These are phyloP conservation scores for Edaphochlamys debaryana DNA, from an alignment of 139 green algal genomes.

Conservation along the genomic window DNA sequence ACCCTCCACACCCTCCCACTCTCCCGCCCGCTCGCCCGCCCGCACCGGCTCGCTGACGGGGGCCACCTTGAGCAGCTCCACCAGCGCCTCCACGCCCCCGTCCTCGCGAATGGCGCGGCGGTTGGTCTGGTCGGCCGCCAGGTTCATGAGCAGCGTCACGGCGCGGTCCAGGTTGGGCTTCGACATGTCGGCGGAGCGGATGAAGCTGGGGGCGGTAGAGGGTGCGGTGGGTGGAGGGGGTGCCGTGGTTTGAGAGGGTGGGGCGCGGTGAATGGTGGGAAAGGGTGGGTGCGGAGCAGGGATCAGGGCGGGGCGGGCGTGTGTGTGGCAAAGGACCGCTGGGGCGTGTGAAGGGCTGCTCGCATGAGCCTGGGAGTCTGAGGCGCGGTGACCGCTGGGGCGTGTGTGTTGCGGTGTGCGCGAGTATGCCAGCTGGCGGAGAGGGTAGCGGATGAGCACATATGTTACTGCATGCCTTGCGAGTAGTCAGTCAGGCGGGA, in stretches of 20 bases:
- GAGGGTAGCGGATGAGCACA: too few species aligned
- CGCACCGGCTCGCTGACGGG: constrained; percentile 24
- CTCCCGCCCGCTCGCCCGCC: background rate
- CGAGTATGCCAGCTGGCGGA: too few species aligned
- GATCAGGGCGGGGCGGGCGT: too few species aligned
- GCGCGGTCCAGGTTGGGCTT: constrained; percentile 40
- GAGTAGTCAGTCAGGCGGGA: too few species aligned
- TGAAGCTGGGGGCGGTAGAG: constrained; percentile 15
- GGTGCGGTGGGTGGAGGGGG: background rate
- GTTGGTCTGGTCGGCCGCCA: constrained; percentile 48
- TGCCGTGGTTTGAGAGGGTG: background rate
- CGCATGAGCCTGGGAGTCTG: too few species aligned
- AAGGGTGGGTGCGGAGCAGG: background rate
- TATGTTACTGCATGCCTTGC: too few species aligned
- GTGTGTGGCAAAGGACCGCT: too few species aligned
- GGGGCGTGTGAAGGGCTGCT: too few species aligned
- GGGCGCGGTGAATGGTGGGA: background rate
- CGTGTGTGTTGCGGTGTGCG: too few species aligned
- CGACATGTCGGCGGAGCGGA: constrained; percentile 24
- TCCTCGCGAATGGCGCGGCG: constrained; percentile 42
- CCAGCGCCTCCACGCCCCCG: constrained; percentile 51
- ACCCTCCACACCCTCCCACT: background rate
- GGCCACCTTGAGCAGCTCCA: constrained; percentile 34
- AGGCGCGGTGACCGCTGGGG: too few species aligned
- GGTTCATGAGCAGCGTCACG: constrained; percentile 56